Percentiles rank a stretch among this genome's conserved stretches.
Conservation (phyloP, 2,329 filamentous ascomycete species). For the Cercospora zeina region DNA sequence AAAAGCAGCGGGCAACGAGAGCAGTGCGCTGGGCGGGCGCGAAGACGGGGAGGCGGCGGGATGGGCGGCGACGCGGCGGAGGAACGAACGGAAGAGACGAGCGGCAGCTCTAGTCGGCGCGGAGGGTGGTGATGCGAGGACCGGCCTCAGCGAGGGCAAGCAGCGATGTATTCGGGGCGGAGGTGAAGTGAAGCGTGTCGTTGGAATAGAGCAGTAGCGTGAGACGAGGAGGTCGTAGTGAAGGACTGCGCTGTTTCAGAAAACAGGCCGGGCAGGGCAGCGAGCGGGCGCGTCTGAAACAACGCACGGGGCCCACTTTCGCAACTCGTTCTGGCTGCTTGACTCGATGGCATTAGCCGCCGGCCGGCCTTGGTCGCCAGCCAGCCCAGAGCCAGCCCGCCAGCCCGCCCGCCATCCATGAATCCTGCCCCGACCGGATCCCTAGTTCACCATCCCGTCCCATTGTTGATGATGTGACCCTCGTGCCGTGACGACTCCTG, state of each 20-base stretch:
- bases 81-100: conserved; percentile 24
- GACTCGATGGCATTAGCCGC: conserved; percentile 3
- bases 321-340: neutral
- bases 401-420: no score
- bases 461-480: no score
- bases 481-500: no score
- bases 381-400: neutral
- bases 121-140: conserved; percentile 20
- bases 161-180: conserved; percentile 10
- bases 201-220: conserved; percentile 16
- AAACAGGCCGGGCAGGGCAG: conserved; percentile 10
- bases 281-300: conserved; percentile 3
- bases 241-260: conserved; percentile 8
- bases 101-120: conserved; percentile 19
- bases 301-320: conserved; percentile 2
- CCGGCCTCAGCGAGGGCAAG: conserved; percentile 29
- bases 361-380: conserved; percentile 1
- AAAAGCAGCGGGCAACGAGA: conserved; percentile 26
- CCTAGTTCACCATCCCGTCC: no score
- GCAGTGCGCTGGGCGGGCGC: conserved; percentile 27
- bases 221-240: conserved; percentile 9
- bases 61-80: neutral
- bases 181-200: conserved; percentile 18
- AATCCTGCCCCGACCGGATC: no score
- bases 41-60: neutral